A percentile compares a stretch with the other conserved stretches of the same genome.
Evolutionary conservation across 75 land plant genomes (phyloP).

Genomic region (Azolla pinnata): DNA sequence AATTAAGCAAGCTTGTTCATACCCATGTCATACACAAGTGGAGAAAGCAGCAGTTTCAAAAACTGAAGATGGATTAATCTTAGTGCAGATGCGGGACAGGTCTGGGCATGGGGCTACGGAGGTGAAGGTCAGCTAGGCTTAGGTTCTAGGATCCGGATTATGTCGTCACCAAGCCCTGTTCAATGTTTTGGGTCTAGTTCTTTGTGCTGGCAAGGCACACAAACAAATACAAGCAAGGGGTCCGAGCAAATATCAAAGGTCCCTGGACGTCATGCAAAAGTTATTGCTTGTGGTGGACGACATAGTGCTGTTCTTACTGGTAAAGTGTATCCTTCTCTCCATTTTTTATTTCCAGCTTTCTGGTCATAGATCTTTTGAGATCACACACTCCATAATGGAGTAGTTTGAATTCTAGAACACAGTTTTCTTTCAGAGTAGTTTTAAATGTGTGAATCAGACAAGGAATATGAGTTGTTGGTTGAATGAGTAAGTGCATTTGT

Average conservation of each 20-base stretch:
- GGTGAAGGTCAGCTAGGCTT: conserved; percentile 98
- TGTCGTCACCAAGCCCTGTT: conserved; percentile 89
- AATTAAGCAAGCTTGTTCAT: no score
- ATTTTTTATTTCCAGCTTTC: no score
- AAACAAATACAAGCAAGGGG: conserved; percentile 23
- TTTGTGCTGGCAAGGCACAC: conserved; percentile 19
- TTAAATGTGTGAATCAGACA: no score
- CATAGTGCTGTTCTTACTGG: conserved; percentile 98
- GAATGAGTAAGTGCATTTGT: no score
- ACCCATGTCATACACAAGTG: neutral
- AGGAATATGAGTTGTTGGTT: no score
- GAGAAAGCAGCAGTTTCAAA: neutral
- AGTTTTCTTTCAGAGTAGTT: no score
- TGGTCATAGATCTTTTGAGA: no score
- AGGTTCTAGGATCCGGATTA: conserved; percentile 84
- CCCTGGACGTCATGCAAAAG: conserved; percentile 63
- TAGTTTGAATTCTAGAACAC: no score
- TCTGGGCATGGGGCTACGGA: conserved; percentile 99
- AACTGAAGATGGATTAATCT: no score
- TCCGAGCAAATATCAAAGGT: conserved; percentile 30
- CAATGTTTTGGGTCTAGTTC: conserved; percentile 44
- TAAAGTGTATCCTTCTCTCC: no score
- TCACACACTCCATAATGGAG: no score
- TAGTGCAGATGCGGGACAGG: conserved; percentile 78
- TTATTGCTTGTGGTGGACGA: conserved; percentile 97